Evolutionary conservation across 371 early-diverging fungal species (phyloP), one percentile per base, ranked within the genome.

Genomic region (Mucor piriformis): DNA sequence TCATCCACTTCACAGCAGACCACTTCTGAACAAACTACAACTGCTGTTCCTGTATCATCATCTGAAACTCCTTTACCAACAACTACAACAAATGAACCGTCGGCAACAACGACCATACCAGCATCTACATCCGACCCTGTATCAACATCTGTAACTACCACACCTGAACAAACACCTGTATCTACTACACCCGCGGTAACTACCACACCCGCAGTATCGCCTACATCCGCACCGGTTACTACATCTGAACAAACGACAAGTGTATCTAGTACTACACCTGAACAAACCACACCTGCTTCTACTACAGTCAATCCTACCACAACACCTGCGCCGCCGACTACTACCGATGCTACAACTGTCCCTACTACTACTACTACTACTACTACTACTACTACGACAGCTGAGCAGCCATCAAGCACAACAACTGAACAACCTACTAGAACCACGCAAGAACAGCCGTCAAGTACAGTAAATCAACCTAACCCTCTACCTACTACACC

Each of bases 401-500:
- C 38, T 13, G 15, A 11, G 0, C 11, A 6, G n/a, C 38, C 38
- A n/a, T n/a, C n/a, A n/a, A 33, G 5, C 34, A 33, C 38, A 11
- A 37, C 38, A 37, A 37, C 38, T 13, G 15, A 11, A 3, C 11
- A 6, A 13, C 38, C 38, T 37, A 11, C n/a, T 37, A 7, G 50
- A 16, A 54, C 25, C 34, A 42, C 25, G 20, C 11, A 43, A 35
- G 38, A 37, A 13, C 38, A 11, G 12, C 38, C 38, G 13, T 29
- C 29, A 29, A 29, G 29, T 8, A 29, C 29, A 29, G 29, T 29
- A 8, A 29, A 29, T 29, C 4, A 29, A 1, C 29, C 29, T 29
- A 12, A 8, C 1, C 46, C 46, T 10, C 15, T 15, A 46, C 21
- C 46, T 13, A 48, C 33, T 1, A 33, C 69, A 29, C 44, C 65